Conservation (phyloP, 257 asterid species). For the Paulownia fortunei region DNA sequence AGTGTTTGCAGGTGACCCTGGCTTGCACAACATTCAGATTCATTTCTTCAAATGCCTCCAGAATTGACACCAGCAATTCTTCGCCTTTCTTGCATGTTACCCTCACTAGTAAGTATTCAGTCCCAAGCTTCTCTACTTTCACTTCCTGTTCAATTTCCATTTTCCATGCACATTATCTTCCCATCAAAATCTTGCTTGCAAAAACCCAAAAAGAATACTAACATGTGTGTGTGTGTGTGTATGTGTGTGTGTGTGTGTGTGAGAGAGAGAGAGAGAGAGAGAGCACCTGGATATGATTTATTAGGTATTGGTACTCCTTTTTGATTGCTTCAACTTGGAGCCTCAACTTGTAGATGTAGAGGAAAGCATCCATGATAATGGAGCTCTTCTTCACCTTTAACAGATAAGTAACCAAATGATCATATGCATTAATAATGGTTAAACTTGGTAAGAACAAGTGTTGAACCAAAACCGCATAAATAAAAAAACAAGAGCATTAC, state of each 20-base stretch:
- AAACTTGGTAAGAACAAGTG: background rate
- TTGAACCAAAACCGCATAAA: background rate
- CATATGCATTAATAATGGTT: background rate
- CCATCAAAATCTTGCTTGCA: background rate
- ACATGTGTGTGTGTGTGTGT: background rate
- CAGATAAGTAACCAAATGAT: slow-evolving; percentile 1
- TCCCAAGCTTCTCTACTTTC: slow-evolving; percentile 73
- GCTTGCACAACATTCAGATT: slow-evolving; percentile 55
- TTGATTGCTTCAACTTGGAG: slow-evolving; percentile 72
- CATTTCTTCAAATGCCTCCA: slow-evolving; percentile 67
- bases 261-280: slow-evolving; percentile 32
- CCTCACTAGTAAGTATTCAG: slow-evolving; percentile 43
- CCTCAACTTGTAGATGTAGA: slow-evolving; percentile 66
- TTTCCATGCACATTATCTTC: background rate
- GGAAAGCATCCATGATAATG: slow-evolving; percentile 64
- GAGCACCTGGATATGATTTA: slow-evolving; percentile 58
- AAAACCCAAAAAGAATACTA: background rate
- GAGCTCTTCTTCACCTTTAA: slow-evolving; percentile 63
- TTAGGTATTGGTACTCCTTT: slow-evolving; percentile 57
- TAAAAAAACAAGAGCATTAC: slow-evolving; percentile 39
- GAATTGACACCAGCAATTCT: slow-evolving; percentile 52
- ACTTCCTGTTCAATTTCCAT: slow-evolving; percentile 51
- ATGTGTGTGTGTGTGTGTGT: background rate
- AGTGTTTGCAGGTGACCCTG: slow-evolving; percentile 48
- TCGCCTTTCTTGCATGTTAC: slow-evolving; percentile 68